phyloP scores from a whole-genome alignment of 2,329 filamentous ascomycete genomes.

The Diaporthe helianthi region DNA sequence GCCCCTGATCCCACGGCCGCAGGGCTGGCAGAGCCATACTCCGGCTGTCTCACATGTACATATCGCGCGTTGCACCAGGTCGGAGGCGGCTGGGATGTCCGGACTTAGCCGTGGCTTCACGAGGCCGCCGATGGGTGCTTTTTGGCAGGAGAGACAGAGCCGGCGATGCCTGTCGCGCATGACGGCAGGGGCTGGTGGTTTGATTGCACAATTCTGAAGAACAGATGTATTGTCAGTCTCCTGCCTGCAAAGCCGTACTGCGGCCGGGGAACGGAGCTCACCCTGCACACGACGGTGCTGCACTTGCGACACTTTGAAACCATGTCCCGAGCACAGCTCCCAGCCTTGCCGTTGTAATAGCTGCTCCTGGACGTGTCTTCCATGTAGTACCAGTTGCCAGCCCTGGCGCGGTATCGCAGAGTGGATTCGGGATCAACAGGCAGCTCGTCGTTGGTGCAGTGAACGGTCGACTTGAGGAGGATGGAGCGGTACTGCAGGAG shows the following conservation, averaged over 20 bases:
- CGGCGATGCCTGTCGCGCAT: conserved; percentile 81
- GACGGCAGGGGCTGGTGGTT: conserved; percentile 72
- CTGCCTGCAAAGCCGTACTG: conserved; percentile 24
- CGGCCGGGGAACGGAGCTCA: conserved; percentile 50
- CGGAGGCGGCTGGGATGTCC: conserved; percentile 55
- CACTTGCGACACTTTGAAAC: conserved; percentile 85
- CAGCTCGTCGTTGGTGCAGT: conserved; percentile 75
- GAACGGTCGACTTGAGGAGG: conserved; percentile 77
- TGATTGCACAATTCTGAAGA: conserved; percentile 86
- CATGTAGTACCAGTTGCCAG: conserved; percentile 67
- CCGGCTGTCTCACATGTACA: conserved; percentile 59
- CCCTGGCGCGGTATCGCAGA: conserved; percentile 64
- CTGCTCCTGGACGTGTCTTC: conserved; percentile 55
- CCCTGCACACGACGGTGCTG: conserved; percentile 79
- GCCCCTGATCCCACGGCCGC: conserved; percentile 73
- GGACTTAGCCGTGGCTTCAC: conserved; percentile 53
- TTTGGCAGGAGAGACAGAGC: conserved; percentile 77
- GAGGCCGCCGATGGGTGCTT: conserved; percentile 70
- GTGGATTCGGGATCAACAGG: conserved; percentile 62
- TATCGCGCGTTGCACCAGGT: conserved; percentile 62
- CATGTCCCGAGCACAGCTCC: conserved; percentile 85
- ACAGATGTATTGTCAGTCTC: conserved; percentile 2
- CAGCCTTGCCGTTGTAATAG: conserved; percentile 70
- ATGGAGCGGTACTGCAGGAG: conserved; percentile 80
- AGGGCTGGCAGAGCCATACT: conserved; percentile 87